Conservation (phyloP, 192 early-diverging fungal genomes). For the Haplosporangium gracile region DNA sequence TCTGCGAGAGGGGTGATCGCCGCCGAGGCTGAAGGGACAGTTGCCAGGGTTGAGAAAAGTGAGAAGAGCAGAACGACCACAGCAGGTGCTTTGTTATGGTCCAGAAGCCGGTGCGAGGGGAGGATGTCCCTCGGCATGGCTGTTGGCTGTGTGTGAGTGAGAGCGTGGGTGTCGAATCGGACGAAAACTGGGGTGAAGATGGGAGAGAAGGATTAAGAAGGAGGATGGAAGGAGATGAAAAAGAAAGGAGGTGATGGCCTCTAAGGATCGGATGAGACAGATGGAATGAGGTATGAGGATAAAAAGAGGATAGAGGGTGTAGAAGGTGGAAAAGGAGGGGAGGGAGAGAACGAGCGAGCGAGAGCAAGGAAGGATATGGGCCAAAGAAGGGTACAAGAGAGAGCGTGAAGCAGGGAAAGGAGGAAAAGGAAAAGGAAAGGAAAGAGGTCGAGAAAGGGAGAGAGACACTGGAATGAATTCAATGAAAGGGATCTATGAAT, state of each 20-base stretch:
- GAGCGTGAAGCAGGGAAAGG: neutral
- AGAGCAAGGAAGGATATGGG: neutral
- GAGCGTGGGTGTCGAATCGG: neutral
- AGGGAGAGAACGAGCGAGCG: neutral
- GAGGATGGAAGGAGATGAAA: neutral
- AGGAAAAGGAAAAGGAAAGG: neutral
- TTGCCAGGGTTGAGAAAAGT: neutral
- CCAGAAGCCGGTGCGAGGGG: slow-evolving; percentile 5
- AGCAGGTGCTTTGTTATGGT: neutral
- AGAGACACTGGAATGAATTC: neutral
- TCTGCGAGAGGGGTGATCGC: slow-evolving; percentile 8
- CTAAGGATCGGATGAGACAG: neutral
- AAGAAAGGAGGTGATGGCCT: slow-evolving; percentile 1
- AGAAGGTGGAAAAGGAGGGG: neutral
- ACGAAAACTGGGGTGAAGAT: neutral
- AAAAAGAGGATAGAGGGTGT: neutral
- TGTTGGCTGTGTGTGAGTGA: neutral
- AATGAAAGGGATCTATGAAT: no score
- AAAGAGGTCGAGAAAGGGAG: neutral
- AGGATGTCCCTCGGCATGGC: slow-evolving; percentile 26
- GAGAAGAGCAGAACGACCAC: neutral
- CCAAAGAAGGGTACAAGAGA: neutral
- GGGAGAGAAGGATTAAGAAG: neutral
- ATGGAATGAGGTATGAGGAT: no score
- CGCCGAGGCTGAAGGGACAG: neutral